Conservation (phyloP, 768 basidiomycete species). For the Botryobasidium botryosum region DNA sequence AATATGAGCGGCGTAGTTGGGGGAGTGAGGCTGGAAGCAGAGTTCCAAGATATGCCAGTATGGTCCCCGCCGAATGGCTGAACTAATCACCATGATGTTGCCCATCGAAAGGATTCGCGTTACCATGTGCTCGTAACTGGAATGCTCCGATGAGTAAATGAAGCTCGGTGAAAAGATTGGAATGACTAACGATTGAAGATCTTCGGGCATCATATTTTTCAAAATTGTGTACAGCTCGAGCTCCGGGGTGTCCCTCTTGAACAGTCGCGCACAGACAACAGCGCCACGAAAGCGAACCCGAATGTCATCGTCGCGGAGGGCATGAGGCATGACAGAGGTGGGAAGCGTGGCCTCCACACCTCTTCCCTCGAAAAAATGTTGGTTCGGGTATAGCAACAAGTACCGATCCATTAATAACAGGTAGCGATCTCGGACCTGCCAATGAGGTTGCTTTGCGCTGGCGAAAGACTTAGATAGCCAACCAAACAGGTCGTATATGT, state of each 20-base stretch:
- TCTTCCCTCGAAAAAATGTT: conserved; percentile 32
- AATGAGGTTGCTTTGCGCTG: conserved; percentile 32
- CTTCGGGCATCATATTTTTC: too few relatives aligned
- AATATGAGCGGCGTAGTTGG: conserved; percentile 23
- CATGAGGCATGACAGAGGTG: conserved; percentile 13
- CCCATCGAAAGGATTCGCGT: conserved; percentile 54
- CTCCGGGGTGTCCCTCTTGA: conserved; percentile 16
- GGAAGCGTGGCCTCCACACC: conserved; percentile 13
- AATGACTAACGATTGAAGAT: too few relatives aligned
- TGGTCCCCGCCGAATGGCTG: conserved; percentile 57
- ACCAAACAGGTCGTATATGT: conserved; percentile 31
- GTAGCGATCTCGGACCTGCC: conserved; percentile 50
- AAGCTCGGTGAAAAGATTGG: too few relatives aligned
- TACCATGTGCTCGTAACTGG: conserved; percentile 57
- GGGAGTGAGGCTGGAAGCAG: conserved; percentile 22
- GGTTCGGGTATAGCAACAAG: conserved; percentile 37
- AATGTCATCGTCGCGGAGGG: conserved; percentile 53
- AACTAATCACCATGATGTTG: conserved; percentile 65
- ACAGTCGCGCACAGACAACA: conserved; percentile 37
- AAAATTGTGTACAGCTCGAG: background rate
- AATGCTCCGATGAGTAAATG: background rate
- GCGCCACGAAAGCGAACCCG: conserved; percentile 71
- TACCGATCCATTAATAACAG: conserved; percentile 51
- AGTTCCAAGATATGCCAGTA: conserved; percentile 82
- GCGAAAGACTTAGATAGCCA: conserved; percentile 36